A percentile compares a stretch with the other conserved stretches of the same genome.
Conservation (phyloP, 257 asterid genomes). For the Nicotiana paniculata region DNA sequence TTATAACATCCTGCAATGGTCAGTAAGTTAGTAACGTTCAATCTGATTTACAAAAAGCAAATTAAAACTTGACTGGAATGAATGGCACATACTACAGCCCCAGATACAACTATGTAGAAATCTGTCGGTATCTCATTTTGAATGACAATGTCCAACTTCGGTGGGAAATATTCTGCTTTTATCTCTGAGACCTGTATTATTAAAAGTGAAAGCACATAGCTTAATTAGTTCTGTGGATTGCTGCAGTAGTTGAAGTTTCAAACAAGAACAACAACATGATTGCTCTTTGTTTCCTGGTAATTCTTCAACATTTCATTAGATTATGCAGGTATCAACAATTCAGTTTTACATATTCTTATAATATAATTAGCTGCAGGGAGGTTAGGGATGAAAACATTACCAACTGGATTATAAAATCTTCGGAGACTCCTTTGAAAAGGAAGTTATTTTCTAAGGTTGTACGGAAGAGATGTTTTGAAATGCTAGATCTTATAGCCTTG, state of each 20-base stretch:
- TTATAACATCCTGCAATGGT: conserved; percentile 66
- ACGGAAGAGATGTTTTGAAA: conserved; percentile 82
- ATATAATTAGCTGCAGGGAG: no score
- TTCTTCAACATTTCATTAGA: no score
- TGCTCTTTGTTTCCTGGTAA: no score
- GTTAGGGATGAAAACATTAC: conserved; percentile 27
- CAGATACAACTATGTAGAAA: conserved; percentile 82
- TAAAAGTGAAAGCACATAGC: neutral
- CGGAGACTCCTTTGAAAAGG: conserved; percentile 77
- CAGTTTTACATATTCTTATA: no score
- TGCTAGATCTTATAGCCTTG: conserved; percentile 90
- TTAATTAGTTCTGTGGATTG: neutral
- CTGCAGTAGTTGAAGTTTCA: neutral
- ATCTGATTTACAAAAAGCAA: neutral
- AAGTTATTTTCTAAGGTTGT: conserved; percentile 47
- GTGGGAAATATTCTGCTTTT: conserved; percentile 93
- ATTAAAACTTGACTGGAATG: neutral
- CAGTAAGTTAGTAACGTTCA: conserved; percentile 18
- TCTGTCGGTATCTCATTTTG: conserved; percentile 92
- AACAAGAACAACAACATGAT: no score
- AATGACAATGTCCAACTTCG: conserved; percentile 77
- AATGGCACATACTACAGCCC: conserved; percentile 66
- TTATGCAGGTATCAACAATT: no score
- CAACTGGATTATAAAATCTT: conserved; percentile 78
- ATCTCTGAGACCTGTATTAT: conserved; percentile 72